Conservation (phyloP, 1,139 yeast genomes). For the Debaryomycetaceae sp. region DNA sequence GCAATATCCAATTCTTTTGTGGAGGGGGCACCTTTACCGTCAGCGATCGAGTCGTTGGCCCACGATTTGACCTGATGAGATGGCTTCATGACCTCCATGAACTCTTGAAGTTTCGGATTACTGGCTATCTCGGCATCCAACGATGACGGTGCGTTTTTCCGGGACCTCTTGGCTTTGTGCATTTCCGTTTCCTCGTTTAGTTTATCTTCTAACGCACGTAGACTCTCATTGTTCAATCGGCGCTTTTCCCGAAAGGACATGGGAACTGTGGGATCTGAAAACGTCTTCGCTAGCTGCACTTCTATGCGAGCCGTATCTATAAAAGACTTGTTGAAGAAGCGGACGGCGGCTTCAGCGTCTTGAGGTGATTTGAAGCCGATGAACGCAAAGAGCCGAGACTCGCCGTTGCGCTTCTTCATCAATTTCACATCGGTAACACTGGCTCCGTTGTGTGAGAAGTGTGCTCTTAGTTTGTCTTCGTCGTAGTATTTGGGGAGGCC, state of each 20-base stretch:
- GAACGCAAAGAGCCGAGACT: conserved; percentile 87
- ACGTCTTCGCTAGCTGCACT: conserved; percentile 76
- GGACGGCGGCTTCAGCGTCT: conserved; percentile 74
- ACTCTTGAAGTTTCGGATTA: conserved; percentile 69
- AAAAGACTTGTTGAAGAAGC: conserved; percentile 65
- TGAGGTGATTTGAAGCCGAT: conserved; percentile 64
- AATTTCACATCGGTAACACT: conserved; percentile 78
- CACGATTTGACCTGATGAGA: conserved; percentile 53
- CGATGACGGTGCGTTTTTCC: conserved; percentile 14
- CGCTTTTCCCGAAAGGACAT: conserved; percentile 56
- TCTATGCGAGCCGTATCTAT: conserved; percentile 73
- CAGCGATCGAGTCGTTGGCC: conserved; percentile 62
- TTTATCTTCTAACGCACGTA: conserved; percentile 45
- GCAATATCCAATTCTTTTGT: conserved; percentile 31
- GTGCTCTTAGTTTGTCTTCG: conserved; percentile 63
- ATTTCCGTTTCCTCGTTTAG: conserved; percentile 36
- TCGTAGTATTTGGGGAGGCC: conserved; percentile 76
- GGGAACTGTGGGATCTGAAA: conserved; percentile 77
- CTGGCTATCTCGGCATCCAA: conserved; percentile 49
- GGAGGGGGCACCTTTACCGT: conserved; percentile 42
- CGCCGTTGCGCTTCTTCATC: conserved; percentile 71
- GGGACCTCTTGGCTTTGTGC: conserved; percentile 16
- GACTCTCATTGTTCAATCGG: conserved; percentile 41
- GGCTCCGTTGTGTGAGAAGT: conserved; percentile 51
- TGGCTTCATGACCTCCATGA: conserved; percentile 74